A percentile compares a stretch with the other conserved stretches of the same genome.
phyloP scores from a whole-genome alignment of 106 monocot genomes.

The Alisma plantagoaquatica region DNA sequence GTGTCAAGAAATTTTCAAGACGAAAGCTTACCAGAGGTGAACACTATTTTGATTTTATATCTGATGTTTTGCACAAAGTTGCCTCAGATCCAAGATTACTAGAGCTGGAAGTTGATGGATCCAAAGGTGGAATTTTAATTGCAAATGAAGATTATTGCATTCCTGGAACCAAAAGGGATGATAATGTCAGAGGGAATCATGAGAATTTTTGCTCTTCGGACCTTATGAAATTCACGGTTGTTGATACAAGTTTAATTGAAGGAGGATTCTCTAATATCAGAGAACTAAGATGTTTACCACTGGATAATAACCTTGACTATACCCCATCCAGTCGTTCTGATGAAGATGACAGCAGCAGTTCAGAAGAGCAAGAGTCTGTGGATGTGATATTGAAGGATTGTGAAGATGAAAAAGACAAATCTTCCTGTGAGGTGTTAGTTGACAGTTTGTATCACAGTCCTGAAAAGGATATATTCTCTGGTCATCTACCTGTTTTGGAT shows the following conservation, averaged over 20 bases:
- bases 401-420: not conserved
- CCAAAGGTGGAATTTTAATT: not conserved
- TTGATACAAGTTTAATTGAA: constrained; percentile 18
- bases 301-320: not conserved
- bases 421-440: not conserved
- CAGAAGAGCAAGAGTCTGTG: not conserved
- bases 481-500: not conserved
- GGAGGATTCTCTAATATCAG: constrained; percentile 7
- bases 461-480: not conserved
- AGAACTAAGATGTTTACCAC: constrained; percentile 12
- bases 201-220: not conserved
- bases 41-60: constrained; percentile 92
- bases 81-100: constrained; percentile 69
- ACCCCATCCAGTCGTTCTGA: not conserved
- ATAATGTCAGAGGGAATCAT: not conserved
- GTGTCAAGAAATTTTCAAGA: constrained; percentile 69
- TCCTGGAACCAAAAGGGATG: not conserved
- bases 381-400: constrained; percentile 1
- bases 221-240: constrained; percentile 16
- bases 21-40: constrained; percentile 70
- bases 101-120: constrained; percentile 47
- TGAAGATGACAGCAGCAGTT: not conserved
- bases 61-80: constrained; percentile 79
- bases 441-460: not conserved
- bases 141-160: not conserved